These are phyloP conservation scores for Musa itinerans DNA, from an alignment of 176 grass and related monocot species.

Conservation along the genomic window DNA sequence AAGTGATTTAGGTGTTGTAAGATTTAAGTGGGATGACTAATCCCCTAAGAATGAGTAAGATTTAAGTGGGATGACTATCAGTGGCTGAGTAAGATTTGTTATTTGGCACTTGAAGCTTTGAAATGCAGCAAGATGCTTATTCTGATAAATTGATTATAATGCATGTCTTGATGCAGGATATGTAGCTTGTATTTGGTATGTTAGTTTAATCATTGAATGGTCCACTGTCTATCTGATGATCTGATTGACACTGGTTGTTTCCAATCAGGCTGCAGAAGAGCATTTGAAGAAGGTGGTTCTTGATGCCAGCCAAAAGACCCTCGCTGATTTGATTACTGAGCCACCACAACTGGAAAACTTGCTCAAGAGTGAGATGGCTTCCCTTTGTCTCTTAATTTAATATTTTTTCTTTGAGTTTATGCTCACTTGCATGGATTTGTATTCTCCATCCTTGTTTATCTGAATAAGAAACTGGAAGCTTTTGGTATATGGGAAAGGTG, in stretches of 20 bases:
- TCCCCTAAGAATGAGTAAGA: neutral
- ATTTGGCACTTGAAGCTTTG: neutral
- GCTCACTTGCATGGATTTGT: neutral
- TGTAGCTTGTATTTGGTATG: neutral
- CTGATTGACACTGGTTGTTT: constrained; percentile 18
- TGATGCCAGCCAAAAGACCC: constrained; percentile 54
- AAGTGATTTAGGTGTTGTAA: neutral
- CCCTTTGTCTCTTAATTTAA: constrained; percentile 18
- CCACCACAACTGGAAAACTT: constrained; percentile 68
- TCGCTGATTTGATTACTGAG: constrained; percentile 66
- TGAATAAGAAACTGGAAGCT: neutral
- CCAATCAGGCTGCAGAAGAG: constrained; percentile 52
- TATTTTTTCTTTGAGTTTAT: constrained; percentile 10
- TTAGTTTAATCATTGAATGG: neutral
- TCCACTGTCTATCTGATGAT: neutral
- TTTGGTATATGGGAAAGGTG: no score
- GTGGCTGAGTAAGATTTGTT: neutral
- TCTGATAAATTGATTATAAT: neutral
- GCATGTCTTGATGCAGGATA: neutral
- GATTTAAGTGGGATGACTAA: neutral
- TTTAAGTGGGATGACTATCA: neutral
- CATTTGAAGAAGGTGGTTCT: constrained; percentile 61
- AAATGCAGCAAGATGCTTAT: neutral
- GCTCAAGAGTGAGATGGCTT: constrained; percentile 52
- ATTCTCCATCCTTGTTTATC: neutral